A percentile compares a stretch with the other conserved stretches of the same genome.
phyloP scores from a whole-genome alignment of 2,329 filamentous ascomycete species.

The Cephalotrichum gorgonifer region DNA sequence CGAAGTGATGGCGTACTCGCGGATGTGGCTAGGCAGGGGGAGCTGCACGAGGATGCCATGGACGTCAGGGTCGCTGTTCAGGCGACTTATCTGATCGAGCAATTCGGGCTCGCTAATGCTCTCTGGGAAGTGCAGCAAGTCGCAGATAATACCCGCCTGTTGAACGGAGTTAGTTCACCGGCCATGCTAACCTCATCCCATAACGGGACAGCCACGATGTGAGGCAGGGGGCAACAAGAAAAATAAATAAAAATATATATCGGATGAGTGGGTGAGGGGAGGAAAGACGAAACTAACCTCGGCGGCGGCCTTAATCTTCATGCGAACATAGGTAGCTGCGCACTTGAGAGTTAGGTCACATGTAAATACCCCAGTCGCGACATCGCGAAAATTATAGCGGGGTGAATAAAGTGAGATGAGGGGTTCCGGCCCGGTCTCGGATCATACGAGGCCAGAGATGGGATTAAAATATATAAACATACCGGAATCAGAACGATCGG shows the following conservation, averaged over 20 bases:
- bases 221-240: neutral
- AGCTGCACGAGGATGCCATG: conserved; percentile 93
- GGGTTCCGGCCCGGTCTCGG: conserved; percentile 4
- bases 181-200: neutral
- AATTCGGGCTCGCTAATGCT: conserved; percentile 76
- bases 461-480: conserved; percentile 22
- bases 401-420: conserved; percentile 10
- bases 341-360: conserved; percentile 23
- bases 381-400: neutral
- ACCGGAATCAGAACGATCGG: conserved; percentile 88
- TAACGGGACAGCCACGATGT: neutral
- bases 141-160: conserved; percentile 81
- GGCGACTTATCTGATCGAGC: conserved; percentile 65
- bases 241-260: neutral
- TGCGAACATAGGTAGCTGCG: conserved; percentile 94
- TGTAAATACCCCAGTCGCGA: neutral
- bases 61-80: conserved; percentile 79
- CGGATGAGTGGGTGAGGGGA: neutral
- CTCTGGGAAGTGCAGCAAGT: conserved; percentile 74
- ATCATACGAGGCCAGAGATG: conserved; percentile 3
- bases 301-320: conserved; percentile 95
- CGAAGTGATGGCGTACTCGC: conserved; percentile 83
- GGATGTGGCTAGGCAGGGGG: conserved; percentile 79
- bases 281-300: conserved; percentile 50
- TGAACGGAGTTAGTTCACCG: neutral